Conservation (phyloP, 2,329 filamentous ascomycete species). For the Sphaceloma murrayae region DNA sequence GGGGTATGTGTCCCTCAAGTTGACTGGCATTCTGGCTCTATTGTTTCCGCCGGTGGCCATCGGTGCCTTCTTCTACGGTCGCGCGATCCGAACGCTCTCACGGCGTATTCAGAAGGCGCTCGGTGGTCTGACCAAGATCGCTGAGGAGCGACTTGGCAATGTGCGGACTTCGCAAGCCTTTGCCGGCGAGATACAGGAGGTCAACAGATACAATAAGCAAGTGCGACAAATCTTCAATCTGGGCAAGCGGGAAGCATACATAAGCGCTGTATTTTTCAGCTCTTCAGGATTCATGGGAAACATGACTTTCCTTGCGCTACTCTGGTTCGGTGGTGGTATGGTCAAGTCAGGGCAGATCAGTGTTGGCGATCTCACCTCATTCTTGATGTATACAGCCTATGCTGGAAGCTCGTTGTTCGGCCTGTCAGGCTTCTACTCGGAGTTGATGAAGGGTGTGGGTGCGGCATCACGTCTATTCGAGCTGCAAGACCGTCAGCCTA, state of each 20-base stretch:
- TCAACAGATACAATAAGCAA: slow-evolving; percentile 82
- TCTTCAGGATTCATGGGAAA: slow-evolving; percentile 86
- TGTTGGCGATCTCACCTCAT: slow-evolving; percentile 86
- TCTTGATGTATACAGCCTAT: slow-evolving; percentile 96
- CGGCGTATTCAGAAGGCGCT: slow-evolving; percentile 89
- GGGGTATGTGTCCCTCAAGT: slow-evolving; percentile 86
- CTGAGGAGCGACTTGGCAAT: slow-evolving; percentile 93
- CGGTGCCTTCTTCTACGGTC: slow-evolving; percentile 83
- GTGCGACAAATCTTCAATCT: slow-evolving; percentile 85
- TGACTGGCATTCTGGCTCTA: slow-evolving; percentile 76
- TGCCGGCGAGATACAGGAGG: slow-evolving; percentile 83
- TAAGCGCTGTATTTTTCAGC: slow-evolving; percentile 84
- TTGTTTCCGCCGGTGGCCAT: slow-evolving; percentile 87
- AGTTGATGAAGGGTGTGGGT: slow-evolving; percentile 97
- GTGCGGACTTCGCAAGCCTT: slow-evolving; percentile 96
- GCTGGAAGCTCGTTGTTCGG: slow-evolving; percentile 82
- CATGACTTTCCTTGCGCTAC: slow-evolving; percentile 83
- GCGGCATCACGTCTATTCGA: slow-evolving; percentile 95
- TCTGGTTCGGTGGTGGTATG: slow-evolving; percentile 84
- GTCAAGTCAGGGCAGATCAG: slow-evolving; percentile 79
- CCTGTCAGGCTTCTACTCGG: slow-evolving; percentile 90
- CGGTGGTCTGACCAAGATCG: slow-evolving; percentile 88
- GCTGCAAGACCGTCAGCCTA: slow-evolving; percentile 78
- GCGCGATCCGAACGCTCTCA: slow-evolving; percentile 79
- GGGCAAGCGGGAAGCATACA: slow-evolving; percentile 74